Conservation (phyloP, 2,329 filamentous ascomycete genomes). For the Diaporthe caulivora region DNA sequence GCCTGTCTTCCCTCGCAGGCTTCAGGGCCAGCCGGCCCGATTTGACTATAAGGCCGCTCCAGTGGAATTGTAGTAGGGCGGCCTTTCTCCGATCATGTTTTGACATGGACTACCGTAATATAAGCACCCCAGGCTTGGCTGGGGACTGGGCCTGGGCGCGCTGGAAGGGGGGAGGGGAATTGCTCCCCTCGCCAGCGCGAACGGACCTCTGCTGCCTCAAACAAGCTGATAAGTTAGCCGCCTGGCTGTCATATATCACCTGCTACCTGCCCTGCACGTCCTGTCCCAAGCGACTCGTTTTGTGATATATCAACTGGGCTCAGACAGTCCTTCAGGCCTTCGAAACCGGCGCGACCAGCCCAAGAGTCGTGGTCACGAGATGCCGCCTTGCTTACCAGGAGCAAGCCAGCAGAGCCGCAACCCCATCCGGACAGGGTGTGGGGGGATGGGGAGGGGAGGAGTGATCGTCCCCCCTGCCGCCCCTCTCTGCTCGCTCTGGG, state of each 20-base stretch:
- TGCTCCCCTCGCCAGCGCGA: not conserved
- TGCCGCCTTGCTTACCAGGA: conserved; percentile 2
- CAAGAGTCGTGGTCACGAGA: conserved; percentile 17
- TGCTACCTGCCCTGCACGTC: not conserved
- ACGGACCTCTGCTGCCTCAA: not conserved
- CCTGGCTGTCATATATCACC: conserved; percentile 20
- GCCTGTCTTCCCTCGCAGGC: not conserved
- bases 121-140: conserved; percentile 6
- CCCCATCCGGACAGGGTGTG: conserved; percentile 16
- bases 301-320: not conserved
- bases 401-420: conserved; percentile 22
- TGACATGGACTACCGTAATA: not conserved
- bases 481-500: not conserved
- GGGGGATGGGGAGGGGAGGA: too few relatives aligned
- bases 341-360: conserved; percentile 11
- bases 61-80: too few relatives aligned
- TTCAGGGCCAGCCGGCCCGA: not conserved
- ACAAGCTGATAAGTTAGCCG: not conserved
- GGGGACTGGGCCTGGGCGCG: not conserved
- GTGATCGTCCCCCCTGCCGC: not conserved
- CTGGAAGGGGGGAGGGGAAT: too few relatives aligned
- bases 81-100: not conserved
- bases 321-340: not conserved
- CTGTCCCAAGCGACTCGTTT: not conserved
- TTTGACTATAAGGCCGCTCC: not conserved